phyloP scores from a whole-genome alignment of 306 rosid genomes.

The Begonia masoniana region DNA sequence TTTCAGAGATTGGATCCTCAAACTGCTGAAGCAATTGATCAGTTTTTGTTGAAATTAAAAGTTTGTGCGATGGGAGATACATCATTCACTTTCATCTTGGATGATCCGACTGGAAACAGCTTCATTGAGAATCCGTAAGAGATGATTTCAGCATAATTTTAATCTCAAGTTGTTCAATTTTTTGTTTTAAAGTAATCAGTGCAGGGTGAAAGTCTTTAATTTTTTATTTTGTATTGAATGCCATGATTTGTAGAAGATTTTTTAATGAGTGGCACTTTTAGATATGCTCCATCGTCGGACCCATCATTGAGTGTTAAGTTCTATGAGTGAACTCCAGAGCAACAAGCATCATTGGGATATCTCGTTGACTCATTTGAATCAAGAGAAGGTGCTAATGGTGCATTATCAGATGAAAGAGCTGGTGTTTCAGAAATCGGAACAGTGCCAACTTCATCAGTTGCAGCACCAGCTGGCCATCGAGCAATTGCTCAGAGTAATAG shows the following conservation, averaged over 20 bases:
- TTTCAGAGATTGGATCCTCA: slow-evolving; percentile 66
- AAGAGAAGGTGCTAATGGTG: slow-evolving; percentile 25
- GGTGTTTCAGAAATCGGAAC: slow-evolving; percentile 32
- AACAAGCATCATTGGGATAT: slow-evolving; percentile 73
- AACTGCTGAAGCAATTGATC: slow-evolving; percentile 78
- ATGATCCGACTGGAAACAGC: slow-evolving; percentile 98
- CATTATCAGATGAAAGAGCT: slow-evolving; percentile 18
- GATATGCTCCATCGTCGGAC: slow-evolving; percentile 82
- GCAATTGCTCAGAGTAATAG: slow-evolving; percentile 90
- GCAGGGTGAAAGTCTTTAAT: no score
- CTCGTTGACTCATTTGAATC: slow-evolving; percentile 34
- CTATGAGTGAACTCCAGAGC: slow-evolving; percentile 86
- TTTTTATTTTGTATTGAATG: no score
- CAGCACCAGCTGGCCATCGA: slow-evolving; percentile 80
- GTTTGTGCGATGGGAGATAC: slow-evolving; percentile 56
- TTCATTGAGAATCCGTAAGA: slow-evolving; percentile 92
- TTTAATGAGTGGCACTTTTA: slow-evolving; percentile 7
- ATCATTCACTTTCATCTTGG: slow-evolving; percentile 63
- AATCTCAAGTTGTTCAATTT: no score
- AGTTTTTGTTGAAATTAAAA: slow-evolving; percentile 61
- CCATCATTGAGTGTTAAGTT: slow-evolving; percentile 63
- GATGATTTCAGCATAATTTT: slow-evolving; percentile 1
- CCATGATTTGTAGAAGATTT: no score
- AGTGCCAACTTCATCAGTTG: slow-evolving; percentile 69
- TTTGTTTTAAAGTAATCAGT: no score